phyloP scores from a whole-genome alignment of 202 grass and related monocot genomes.

The Elaeis oleifera region DNA sequence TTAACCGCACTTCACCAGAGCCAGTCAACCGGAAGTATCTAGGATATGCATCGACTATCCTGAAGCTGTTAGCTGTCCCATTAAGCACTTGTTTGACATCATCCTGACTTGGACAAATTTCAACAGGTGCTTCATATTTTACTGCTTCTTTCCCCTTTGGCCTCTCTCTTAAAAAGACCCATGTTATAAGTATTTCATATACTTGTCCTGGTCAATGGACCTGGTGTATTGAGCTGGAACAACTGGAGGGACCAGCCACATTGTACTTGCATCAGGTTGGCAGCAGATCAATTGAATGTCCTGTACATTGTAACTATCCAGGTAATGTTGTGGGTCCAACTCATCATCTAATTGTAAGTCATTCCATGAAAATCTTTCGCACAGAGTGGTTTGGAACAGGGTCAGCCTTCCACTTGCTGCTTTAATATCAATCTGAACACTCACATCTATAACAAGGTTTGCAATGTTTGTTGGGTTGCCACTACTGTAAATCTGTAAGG shows the following conservation, averaged over 20 bases:
- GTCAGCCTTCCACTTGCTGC: slow-evolving; percentile 73
- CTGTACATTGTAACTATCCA: slow-evolving; percentile 75
- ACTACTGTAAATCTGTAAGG: slow-evolving; percentile 93
- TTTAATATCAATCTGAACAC: slow-evolving; percentile 93
- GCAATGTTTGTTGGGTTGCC: slow-evolving; percentile 99
- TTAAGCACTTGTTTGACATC: slow-evolving; percentile 71
- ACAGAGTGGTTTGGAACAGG: slow-evolving; percentile 70
- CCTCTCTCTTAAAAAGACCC: slow-evolving; percentile 87
- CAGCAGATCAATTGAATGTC: slow-evolving; percentile 98
- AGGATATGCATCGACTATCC: slow-evolving; percentile 76
- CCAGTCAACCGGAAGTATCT: slow-evolving; percentile 86
- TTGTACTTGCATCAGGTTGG: slow-evolving; percentile 79
- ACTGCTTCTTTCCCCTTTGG: slow-evolving; percentile 97
- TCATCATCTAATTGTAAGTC: slow-evolving; percentile 40
- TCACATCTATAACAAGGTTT: slow-evolving; percentile 91
- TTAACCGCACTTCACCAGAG: slow-evolving; percentile 84
- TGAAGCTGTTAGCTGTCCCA: slow-evolving; percentile 55
- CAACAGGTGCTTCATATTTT: slow-evolving; percentile 62
- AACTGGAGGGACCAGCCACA: slow-evolving; percentile 80
- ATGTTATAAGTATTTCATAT: slow-evolving; percentile 66
- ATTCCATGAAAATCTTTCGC: slow-evolving; percentile 79
- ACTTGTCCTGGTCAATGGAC: slow-evolving; percentile 44
- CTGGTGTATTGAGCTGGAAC: slow-evolving; percentile 59
- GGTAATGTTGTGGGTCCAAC: slow-evolving; percentile 64
- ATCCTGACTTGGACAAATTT: slow-evolving; percentile 44